Evolutionary conservation across 768 basidiomycete genomes (phyloP), one percentile per base, ranked within the genome.

Genomic region (Hemileccinum impolitum): DNA sequence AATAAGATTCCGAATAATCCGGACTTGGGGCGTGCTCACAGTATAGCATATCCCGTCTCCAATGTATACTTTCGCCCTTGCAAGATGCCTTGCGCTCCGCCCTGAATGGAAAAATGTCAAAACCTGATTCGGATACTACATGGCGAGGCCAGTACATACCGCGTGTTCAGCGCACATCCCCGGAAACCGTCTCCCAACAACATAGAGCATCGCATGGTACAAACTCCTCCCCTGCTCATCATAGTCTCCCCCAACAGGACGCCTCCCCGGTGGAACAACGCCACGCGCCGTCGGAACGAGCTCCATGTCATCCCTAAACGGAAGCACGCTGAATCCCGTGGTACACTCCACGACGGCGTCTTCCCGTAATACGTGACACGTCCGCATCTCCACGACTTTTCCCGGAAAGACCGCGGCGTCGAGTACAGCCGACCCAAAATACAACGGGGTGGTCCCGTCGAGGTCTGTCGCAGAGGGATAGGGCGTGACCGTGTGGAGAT

Each of bases 121-220:
- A 23, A 23, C 23, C 23, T 6, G 15, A n/a, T 7, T 15, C 6
- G 3, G 4, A 39, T 21, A 21, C 4, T 6, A 18, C 38, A 13
- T 6, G 11, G 11, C 23, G 7, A 39, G 17, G 10, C 28, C 21
- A 14, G 13, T 9, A 39, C 45, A 17, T 6, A 52, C 51, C 18
- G 48, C 2, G 17, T 52, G 37, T 30, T 48, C 51, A 4, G 41
- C 51, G 10, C 51, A 52, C 51, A 44, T 44, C 21, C 41, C 51
- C 9, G 46, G 51, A 39, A 52, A 43, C 19, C 39, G 41, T 39
- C 51, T 52, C 14, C 51, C 51, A 12, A 52, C 46, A 4, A 35
- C 42, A 26, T 52, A 40, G 13, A 48, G 45, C 31, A 52, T 48
- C 6, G 46, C 51, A 21, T 48, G 51, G 37, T 43, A 48, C 32